Base-by-base conservation (phyloP, 768 basidiomycete genomes). In the Kwoniella dendrophila region DNA sequence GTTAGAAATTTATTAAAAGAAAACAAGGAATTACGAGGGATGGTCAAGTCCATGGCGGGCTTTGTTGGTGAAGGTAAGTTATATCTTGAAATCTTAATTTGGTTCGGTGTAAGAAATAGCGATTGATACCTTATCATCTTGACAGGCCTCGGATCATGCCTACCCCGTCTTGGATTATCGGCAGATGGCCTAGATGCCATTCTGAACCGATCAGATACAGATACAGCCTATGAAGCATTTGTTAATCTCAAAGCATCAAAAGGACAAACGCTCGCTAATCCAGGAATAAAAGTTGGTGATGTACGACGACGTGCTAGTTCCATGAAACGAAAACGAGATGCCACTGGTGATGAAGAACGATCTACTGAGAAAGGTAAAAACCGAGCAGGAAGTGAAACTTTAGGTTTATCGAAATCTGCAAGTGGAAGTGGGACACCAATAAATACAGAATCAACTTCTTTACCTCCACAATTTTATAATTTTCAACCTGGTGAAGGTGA, bases 161-260 rank as follows among this genome's bases (percentile, higher is more conserved):
- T 79, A 10, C 78, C 78, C 44, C 62, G 78, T 20, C 59, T 79
- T 1, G 78, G 78, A 1, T 44, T 78, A 3, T 71, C 71, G 1
- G 61, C 69, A 0, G 81, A 84, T 45, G 89, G 90, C 72, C 92
- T 94, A 75, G 87, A 89, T 65, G 86, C 84, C 50, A 90, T 87
- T 67, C 81, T 95, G 65, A 91, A 89, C 79, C 87, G 86, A 70
- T 85, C 89, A 0, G 93, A 96, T 80, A 93, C 92, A 0, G 93
- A 95, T 73, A 92, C 91, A 1, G 92, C 92, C 34, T 92, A 89
- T 84, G 92, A 95, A 74, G 88, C 90, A 53, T 93, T 88, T 71
- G 87, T 90, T 64, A 69, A 83, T 4, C 86, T 91, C 67, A 93
- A 88, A 60, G 72, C 69, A 77, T 79, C 80, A 2, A 62, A 64